Evolutionary conservation across 73 alveolate genomes (phyloP).

Genomic region (Stentor roeselii): DNA sequence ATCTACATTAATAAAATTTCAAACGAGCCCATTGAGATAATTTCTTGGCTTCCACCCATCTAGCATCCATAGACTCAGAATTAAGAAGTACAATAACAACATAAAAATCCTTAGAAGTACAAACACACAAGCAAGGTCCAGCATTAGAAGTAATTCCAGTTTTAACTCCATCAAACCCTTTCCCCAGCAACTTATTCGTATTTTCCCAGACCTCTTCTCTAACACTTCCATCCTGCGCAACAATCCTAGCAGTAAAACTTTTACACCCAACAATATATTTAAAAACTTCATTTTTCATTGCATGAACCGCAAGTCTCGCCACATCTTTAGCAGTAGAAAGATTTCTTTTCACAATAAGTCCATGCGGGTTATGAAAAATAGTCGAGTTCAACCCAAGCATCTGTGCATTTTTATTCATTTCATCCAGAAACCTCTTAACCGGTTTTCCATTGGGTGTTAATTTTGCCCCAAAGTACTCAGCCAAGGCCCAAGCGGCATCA

Average conservation of each 20-base stretch:
- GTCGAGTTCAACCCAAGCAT: slow-evolving; percentile 52
- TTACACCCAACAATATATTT: slow-evolving; percentile 40
- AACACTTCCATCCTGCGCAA: background rate
- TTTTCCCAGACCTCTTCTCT: slow-evolving; percentile 52
- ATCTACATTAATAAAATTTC: too few relatives aligned
- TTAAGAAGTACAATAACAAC: background rate
- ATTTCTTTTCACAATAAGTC: slow-evolving; percentile 57
- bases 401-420: slow-evolving; percentile 61
- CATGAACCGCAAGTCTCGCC: slow-evolving; percentile 42
- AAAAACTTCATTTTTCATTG: slow-evolving; percentile 41
- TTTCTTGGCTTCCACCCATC: background rate
- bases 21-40: background rate
- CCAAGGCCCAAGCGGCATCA: slow-evolving; percentile 70
- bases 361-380: slow-evolving; percentile 70
- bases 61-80: background rate
- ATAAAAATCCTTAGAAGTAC: too few relatives aligned
- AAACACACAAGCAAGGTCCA: slow-evolving; percentile 50
- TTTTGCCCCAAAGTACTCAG: slow-evolving; percentile 55
- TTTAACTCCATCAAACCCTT: slow-evolving; percentile 54
- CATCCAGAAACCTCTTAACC: slow-evolving; percentile 41
- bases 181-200: slow-evolving; percentile 56
- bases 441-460: slow-evolving; percentile 38
- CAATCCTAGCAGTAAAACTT: slow-evolving; percentile 25
- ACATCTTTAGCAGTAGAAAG: slow-evolving; percentile 69
- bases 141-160: slow-evolving; percentile 66